Percentiles rank a stretch among this genome's conserved stretches.
phyloP scores from a whole-genome alignment of 805 yeast species.

The Saccharomycopsis sp. region DNA sequence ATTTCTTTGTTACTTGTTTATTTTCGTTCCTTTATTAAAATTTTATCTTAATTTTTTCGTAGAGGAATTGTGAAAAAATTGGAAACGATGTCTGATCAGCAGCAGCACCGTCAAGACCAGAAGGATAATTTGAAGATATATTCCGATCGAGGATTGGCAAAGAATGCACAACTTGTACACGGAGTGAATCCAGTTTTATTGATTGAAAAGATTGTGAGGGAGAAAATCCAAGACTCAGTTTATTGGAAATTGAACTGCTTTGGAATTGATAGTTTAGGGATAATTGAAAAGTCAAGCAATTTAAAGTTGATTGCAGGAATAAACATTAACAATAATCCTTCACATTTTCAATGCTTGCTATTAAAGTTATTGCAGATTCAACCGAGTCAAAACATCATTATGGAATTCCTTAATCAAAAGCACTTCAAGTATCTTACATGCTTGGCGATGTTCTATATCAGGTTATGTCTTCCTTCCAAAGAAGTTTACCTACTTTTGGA shows the following conservation, averaged over 20 bases:
- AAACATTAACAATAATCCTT: conserved; percentile 50
- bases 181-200: conserved; percentile 43
- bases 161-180: conserved; percentile 28
- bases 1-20: too few species aligned
- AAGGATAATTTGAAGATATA: conserved; percentile 11
- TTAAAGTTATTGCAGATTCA: conserved; percentile 71
- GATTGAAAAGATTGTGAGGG: conserved; percentile 53
- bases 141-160: conserved; percentile 31
- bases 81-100: too few species aligned
- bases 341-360: conserved; percentile 69
- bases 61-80: too few species aligned
- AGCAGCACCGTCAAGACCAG: too few species aligned
- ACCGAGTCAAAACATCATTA: conserved; percentile 54
- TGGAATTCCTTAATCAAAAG: conserved; percentile 48
- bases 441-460: conserved; percentile 55
- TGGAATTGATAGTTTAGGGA: conserved; percentile 32
- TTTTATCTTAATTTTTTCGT: too few species aligned
- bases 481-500: conserved; percentile 47
- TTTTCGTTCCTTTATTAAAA: too few species aligned
- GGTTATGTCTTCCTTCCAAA: conserved; percentile 37
- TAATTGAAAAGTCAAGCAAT: conserved; percentile 36
- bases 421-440: conserved; percentile 76
- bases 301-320: conserved; percentile 51
- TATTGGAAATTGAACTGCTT: conserved; percentile 55
- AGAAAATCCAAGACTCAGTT: conserved; percentile 46